A percentile compares a stretch with the other conserved stretches of the same genome.
phyloP scores from a whole-genome alignment of 495 filamentous ascomycete species.

The Tuber microsphaerosporum region DNA sequence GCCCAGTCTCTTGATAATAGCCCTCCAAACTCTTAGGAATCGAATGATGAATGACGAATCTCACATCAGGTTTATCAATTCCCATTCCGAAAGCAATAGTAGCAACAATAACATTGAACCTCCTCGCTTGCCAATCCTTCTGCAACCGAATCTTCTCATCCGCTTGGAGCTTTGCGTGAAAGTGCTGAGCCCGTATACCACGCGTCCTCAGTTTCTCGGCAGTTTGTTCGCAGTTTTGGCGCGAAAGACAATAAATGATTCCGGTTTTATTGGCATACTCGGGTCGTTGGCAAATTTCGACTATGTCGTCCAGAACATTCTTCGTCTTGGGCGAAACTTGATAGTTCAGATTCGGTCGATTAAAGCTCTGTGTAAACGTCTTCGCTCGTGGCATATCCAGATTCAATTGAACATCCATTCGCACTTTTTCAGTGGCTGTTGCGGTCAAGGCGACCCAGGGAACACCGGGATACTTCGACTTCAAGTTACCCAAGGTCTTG shows the following conservation, averaged over 20 bases:
- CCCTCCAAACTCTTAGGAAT: slow-evolving; percentile 95
- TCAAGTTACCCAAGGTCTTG: slow-evolving; percentile 68
- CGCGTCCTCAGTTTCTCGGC: slow-evolving; percentile 58
- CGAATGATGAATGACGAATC: slow-evolving; percentile 87
- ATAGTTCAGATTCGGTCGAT: slow-evolving; percentile 84
- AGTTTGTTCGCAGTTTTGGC: slow-evolving; percentile 70
- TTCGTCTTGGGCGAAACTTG: slow-evolving; percentile 60
- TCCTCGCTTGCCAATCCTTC: slow-evolving; percentile 69
- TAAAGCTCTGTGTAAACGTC: slow-evolving; percentile 83
- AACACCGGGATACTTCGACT: slow-evolving; percentile 61
- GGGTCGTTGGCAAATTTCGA: slow-evolving; percentile 57
- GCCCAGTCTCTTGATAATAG: slow-evolving; percentile 95
- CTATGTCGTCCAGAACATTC: slow-evolving; percentile 59
- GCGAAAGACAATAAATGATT: slow-evolving; percentile 90
- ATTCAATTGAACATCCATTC: slow-evolving; percentile 79
- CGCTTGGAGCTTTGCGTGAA: slow-evolving; percentile 70
- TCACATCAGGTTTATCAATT: slow-evolving; percentile 92
- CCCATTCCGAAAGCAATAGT: slow-evolving; percentile 99
- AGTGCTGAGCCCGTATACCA: slow-evolving; percentile 68
- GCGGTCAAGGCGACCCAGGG: slow-evolving; percentile 92
- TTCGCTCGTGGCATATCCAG: slow-evolving; percentile 70
- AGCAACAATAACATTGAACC: slow-evolving; percentile 85
- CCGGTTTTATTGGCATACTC: slow-evolving; percentile 67
- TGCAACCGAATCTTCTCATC: slow-evolving; percentile 62
- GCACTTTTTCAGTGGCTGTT: slow-evolving; percentile 88